These are phyloP conservation scores for Saccharomycopsis fodiens DNA, from an alignment of 805 yeast genomes.

Conservation along the genomic window DNA sequence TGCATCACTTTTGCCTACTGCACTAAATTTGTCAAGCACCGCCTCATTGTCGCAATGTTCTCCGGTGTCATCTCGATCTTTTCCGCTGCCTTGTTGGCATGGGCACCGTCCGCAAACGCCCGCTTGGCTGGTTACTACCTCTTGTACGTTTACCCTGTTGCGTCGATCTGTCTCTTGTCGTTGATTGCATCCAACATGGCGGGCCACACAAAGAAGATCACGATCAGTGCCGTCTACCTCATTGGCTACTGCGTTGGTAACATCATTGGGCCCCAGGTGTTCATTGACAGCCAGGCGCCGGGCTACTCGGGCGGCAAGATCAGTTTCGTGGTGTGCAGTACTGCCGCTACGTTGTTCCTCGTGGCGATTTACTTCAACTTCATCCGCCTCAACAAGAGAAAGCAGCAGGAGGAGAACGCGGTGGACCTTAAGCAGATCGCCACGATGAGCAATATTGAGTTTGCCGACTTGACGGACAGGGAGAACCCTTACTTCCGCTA, in stretches of 20 bases:
- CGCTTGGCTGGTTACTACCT: conserved; percentile 22
- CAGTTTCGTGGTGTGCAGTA: conserved; percentile 32
- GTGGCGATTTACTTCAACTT: conserved; percentile 30
- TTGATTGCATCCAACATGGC: conserved; percentile 41
- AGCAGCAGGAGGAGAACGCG: conserved; percentile 22
- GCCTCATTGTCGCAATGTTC: neutral
- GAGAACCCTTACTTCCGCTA: conserved; percentile 51
- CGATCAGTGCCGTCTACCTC: conserved; percentile 37
- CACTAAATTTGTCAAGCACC: neutral
- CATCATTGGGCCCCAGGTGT: conserved; percentile 47
- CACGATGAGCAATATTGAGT: conserved; percentile 41
- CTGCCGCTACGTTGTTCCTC: conserved; percentile 27
- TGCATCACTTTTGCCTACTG: conserved; percentile 1
- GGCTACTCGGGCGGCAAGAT: conserved; percentile 34
- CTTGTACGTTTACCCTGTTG: conserved; percentile 11
- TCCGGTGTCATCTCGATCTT: conserved; percentile 9
- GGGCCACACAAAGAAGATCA: too few relatives aligned
- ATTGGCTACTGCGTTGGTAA: conserved; percentile 48
- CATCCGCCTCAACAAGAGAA: conserved; percentile 28
- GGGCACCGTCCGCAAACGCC: conserved; percentile 25
- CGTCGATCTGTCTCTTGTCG: conserved; percentile 21
- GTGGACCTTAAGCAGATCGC: conserved; percentile 27
- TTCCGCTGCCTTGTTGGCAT: conserved; percentile 35
- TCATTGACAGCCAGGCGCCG: conserved; percentile 37
- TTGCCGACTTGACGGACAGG: conserved; percentile 45